Base-by-base conservation (phyloP, 106 monocot species). In the Acorus calamus region DNA sequence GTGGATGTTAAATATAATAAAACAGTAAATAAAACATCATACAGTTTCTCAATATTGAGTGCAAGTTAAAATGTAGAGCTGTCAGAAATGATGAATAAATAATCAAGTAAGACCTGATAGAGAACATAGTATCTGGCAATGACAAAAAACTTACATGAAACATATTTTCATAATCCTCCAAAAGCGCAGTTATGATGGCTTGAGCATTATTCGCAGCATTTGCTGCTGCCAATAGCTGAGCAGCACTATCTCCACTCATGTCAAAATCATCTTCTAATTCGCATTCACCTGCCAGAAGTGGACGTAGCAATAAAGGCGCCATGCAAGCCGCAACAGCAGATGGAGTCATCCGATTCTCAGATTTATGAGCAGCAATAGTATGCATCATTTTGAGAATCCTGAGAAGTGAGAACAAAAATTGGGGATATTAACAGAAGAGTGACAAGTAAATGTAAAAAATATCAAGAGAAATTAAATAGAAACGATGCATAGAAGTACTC, bases 371-470 rank as follows among this genome's bases (percentile, higher is more conserved):
- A 47, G 96, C 80, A 70, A 98, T 63, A 8, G 72, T 81, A 64
- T 92, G 82, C 96, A 98, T 98, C 96, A 98, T 98, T 87, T 88
- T 98, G 62, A 98, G 74, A 69, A 98, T 79, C 69, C 96, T 98
- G 73, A 14, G 28, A 62, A 53, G 91, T 98, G 73, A 14, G 28
- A 62, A 53, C 42, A 47, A 69, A 51, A 46, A 3, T 45, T 10
- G 55, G 45, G 28, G 28, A 28, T 5, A 47, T 49, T 50, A 55
- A 11, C 28, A 28, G 28, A 28, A 28, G 28, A 28, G 28, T 28
- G 2, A 14, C 50, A 68, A 14, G 2, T 13, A 57, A 8, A 11
- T 50, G 3, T 4, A 46, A 28, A 69, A 41, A 42, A 59, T 53
- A 3, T 13, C 11, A 4, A 52, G 50, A 44, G 50, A 10, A 51